phyloP scores from a whole-genome alignment of 257 asterid species.

The Forsythia suspensa region DNA sequence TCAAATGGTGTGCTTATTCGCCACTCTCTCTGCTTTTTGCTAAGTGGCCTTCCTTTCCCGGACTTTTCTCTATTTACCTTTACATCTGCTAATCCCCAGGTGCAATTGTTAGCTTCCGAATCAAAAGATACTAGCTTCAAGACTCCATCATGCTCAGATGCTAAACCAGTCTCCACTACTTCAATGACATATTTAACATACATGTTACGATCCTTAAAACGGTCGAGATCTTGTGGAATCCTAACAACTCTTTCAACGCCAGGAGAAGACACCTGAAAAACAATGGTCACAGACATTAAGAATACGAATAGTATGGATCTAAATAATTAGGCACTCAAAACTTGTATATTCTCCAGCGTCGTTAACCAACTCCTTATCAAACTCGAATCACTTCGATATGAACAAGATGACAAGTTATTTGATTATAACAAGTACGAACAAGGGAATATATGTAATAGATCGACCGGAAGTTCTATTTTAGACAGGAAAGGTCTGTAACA shows the following conservation, averaged over 20 bases:
- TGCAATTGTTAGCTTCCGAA: constrained; percentile 49
- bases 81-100: constrained; percentile 86
- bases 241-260: constrained; percentile 78
- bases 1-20: constrained; percentile 64
- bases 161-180: constrained; percentile 37
- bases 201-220: constrained; percentile 80
- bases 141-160: constrained; percentile 64
- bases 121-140: constrained; percentile 63
- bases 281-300: neutral
- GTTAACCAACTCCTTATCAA: neutral
- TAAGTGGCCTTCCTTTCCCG: constrained; percentile 90
- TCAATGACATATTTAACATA: constrained; percentile 59
- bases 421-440: neutral
- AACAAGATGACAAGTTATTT: neutral
- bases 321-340: neutral
- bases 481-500: neutral
- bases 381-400: neutral
- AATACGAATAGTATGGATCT: neutral
- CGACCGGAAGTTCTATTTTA: neutral
- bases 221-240: constrained; percentile 78
- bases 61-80: constrained; percentile 77
- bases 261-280: constrained; percentile 81
- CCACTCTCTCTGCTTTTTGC: constrained; percentile 87
- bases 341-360: neutral
- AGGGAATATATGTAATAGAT: neutral